Base-by-base conservation (phyloP, 208 protist genomes). In the Trypanosoma boissoni region DNA sequence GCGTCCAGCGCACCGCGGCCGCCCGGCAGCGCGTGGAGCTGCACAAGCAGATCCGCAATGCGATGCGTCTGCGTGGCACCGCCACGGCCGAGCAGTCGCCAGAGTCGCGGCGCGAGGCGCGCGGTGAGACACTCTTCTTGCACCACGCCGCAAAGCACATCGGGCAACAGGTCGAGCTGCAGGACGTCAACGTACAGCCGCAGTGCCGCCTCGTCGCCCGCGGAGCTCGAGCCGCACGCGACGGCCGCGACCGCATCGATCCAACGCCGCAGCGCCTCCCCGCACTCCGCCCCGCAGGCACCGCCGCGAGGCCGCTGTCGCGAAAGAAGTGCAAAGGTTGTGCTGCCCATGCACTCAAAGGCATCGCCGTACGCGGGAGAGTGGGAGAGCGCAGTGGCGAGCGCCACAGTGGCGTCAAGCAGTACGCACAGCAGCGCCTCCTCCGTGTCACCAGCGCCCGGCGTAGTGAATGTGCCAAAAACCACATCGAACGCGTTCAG, bases 401-500 rank as follows among this genome's bases (percentile, higher is more conserved):
- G 12, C 8, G 34, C 6, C 12, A 12, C 12, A 12, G 48, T 6
- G 10, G 27, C 48, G 21, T 53, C 48, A 14, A 53, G 48, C 27
- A 27, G 16, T 32, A 24, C 6, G 34, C 34, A 12, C 34, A 39
- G 12, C 6, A 39, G 34, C 12, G 34, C 12, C 8, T 12, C 12
- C 4, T 34, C 7, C 37, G 18, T 18, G 9, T 2, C 41, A 60
- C n/a, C 2, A 18, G 6, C 27, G 28, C 16, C 23, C 8, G 55
- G 49, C 14, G 45, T 37, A 1, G 57, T 28, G 18, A 59, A 65
- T 10, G 61, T 52, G 0, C 54, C 57, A 44, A 66, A 56, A 20
- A 63, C 59, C 34, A 72, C 51, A 32, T 57, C 18, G 26, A 72
- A 56, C 2, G 45, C 21, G 21, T 66, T 31, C 1, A 65, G 44